These are phyloP conservation scores for Dothistroma pini DNA, from an alignment of 2,329 filamentous ascomycete species.

Conservation along the genomic window DNA sequence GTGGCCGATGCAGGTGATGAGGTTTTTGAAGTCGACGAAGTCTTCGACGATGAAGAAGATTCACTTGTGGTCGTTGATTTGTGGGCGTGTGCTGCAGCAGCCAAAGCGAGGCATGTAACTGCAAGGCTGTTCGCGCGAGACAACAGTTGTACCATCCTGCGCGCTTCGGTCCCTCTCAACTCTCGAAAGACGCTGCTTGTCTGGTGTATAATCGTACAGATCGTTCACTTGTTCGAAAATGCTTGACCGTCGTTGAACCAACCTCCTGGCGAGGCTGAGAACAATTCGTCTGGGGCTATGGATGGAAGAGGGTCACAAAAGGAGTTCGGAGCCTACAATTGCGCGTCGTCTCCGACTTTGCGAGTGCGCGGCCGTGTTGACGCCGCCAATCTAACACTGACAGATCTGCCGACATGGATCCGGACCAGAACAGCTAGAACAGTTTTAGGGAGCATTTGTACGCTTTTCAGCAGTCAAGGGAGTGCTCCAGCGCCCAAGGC, in stretches of 20 bases:
- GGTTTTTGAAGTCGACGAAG: neutral
- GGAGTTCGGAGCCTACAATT: neutral
- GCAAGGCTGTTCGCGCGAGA: neutral
- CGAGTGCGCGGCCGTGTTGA: neutral
- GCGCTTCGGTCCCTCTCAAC: neutral
- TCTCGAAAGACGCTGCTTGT: neutral
- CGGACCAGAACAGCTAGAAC: neutral
- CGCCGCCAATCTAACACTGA: neutral
- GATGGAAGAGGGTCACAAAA: neutral
- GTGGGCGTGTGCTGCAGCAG: neutral
- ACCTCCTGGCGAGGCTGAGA: neutral
- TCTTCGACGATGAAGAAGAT: neutral
- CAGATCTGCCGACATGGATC: neutral
- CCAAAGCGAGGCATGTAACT: neutral
- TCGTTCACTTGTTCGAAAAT: neutral
- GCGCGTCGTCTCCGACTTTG: neutral
- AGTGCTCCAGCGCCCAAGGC: too few species aligned
- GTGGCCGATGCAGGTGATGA: neutral
- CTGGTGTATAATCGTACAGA: neutral
- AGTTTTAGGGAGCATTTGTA: neutral
- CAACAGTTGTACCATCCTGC: neutral
- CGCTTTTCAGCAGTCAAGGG: too few species aligned
- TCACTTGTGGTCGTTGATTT: neutral
- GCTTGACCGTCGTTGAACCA: neutral
- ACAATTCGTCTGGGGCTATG: neutral